A percentile compares a stretch with the other conserved stretches of the same genome.
These are phyloP conservation scores for Citrus glauca DNA, from an alignment of 345 rosid genomes.

Conservation along the genomic window DNA sequence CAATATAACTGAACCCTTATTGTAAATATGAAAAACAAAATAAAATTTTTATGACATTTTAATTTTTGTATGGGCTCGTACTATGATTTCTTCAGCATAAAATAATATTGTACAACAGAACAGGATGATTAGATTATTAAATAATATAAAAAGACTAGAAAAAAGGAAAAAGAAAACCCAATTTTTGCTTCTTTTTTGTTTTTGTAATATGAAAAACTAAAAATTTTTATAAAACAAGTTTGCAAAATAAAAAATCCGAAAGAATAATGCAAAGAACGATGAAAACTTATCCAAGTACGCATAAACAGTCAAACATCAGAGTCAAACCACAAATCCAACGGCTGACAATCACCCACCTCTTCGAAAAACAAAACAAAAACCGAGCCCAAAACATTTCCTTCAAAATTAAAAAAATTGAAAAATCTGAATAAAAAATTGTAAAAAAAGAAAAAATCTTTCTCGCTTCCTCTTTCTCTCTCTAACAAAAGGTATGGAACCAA, in stretches of 20 bases:
- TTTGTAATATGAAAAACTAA: background rate
- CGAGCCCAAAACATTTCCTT: conserved; percentile 8
- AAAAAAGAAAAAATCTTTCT: conserved; percentile 13
- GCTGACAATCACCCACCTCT: background rate
- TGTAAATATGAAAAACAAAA: too few species aligned
- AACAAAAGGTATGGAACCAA: conserved; percentile 46
- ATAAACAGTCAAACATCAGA: conserved; percentile 9
- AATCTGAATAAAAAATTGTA: conserved; percentile 16
- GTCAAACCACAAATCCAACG: conserved; percentile 30
- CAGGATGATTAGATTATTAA: too few species aligned
- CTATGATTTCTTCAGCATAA: too few species aligned
- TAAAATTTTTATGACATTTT: too few species aligned
- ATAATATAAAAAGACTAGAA: too few species aligned
- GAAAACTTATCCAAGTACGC: background rate
- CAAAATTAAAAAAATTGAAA: conserved; percentile 10
- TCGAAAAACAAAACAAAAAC: background rate
- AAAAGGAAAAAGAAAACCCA: background rate
- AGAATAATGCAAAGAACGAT: background rate
- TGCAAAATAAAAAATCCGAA: background rate
- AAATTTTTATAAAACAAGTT: too few species aligned
- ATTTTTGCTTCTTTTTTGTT: too few species aligned
- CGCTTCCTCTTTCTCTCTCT: conserved; percentile 29
- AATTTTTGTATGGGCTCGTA: too few species aligned
- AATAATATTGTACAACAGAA: too few species aligned
- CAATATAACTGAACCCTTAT: rapidly evolving